Conservation (phyloP, 805 yeast genomes). For the Saccharomycopsis synnaedendra region DNA sequence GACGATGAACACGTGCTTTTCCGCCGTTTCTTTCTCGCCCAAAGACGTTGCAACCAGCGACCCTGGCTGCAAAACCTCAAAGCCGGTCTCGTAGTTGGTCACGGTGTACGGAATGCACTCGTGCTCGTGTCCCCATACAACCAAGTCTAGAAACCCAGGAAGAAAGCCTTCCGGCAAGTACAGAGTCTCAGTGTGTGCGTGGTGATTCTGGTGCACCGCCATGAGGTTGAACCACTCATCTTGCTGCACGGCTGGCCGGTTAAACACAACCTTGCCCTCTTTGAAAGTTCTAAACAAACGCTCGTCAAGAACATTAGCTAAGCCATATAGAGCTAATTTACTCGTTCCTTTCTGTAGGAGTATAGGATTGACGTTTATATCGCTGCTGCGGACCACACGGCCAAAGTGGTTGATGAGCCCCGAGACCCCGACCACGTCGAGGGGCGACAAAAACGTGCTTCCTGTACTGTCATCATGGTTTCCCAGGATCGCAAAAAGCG, state of each 20-base stretch:
- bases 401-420: conserved; percentile 91
- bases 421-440: conserved; percentile 71
- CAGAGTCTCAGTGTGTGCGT: conserved; percentile 67
- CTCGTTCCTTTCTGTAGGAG: conserved; percentile 76
- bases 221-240: conserved; percentile 76
- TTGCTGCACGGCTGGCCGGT: conserved; percentile 47
- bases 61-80: conserved; percentile 83
- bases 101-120: conserved; percentile 73
- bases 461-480: conserved; percentile 97
- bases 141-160: conserved; percentile 72
- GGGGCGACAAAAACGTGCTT: conserved; percentile 65
- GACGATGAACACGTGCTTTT: conserved; percentile 64
- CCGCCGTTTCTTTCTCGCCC: conserved; percentile 70
- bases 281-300: conserved; percentile 72
- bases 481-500: conserved; percentile 87
- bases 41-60: conserved; percentile 88
- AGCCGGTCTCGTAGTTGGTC: conserved; percentile 41
- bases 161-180: conserved; percentile 77
- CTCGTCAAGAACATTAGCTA: conserved; percentile 85
- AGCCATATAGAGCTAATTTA: conserved; percentile 75
- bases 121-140: conserved; percentile 98
- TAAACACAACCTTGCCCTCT: conserved; percentile 68
- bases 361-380: conserved; percentile 63
- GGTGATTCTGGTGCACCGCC: conserved; percentile 88
- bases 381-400: conserved; percentile 61